These are phyloP conservation scores for Ogataea nakhonphanomensis DNA, from an alignment of 805 yeast genomes.

Conservation along the genomic window DNA sequence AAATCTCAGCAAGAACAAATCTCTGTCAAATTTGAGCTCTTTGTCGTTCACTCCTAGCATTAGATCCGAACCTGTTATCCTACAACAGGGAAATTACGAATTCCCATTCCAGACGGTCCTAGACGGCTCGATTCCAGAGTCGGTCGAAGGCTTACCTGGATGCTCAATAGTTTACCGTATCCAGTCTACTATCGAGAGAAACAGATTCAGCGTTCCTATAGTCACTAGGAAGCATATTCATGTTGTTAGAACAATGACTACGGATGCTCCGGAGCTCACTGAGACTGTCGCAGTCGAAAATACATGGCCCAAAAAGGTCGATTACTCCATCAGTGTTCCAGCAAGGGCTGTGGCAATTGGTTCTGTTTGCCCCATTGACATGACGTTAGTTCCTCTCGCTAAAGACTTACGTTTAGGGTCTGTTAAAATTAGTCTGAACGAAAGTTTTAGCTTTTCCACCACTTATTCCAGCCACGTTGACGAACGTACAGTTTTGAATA, in stretches of 20 bases:
- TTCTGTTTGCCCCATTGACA: constrained; percentile 63
- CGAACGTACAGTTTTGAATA: constrained; percentile 57
- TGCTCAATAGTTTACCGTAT: constrained; percentile 69
- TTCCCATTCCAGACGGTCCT: constrained; percentile 82
- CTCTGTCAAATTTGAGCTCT: constrained; percentile 31
- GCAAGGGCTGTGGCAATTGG: constrained; percentile 90
- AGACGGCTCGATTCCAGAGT: constrained; percentile 83
- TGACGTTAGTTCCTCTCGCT: constrained; percentile 71
- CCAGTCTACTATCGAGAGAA: constrained; percentile 79
- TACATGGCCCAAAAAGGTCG: constrained; percentile 93
- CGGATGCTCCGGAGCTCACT: constrained; percentile 82
- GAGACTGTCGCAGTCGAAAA: constrained; percentile 94
- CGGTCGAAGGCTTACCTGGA: constrained; percentile 85
- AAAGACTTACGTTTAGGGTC: constrained; percentile 80
- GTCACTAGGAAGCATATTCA: constrained; percentile 68
- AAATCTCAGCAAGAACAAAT: constrained; percentile 27
- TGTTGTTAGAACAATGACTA: constrained; percentile 79
- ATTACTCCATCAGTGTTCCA: constrained; percentile 83
- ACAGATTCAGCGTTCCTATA: constrained; percentile 67
- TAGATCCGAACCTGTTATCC: constrained; percentile 35
- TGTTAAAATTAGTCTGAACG: constrained; percentile 66
- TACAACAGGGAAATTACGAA: constrained; percentile 78
- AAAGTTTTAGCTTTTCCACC: constrained; percentile 57
- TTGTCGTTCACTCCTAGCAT: constrained; percentile 17
- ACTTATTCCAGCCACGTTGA: constrained; percentile 54